Percentiles rank a stretch among this genome's conserved stretches.
Evolutionary conservation across 2,329 filamentous ascomycete species (phyloP).

Genomic region (Xylaria polymorpha): DNA sequence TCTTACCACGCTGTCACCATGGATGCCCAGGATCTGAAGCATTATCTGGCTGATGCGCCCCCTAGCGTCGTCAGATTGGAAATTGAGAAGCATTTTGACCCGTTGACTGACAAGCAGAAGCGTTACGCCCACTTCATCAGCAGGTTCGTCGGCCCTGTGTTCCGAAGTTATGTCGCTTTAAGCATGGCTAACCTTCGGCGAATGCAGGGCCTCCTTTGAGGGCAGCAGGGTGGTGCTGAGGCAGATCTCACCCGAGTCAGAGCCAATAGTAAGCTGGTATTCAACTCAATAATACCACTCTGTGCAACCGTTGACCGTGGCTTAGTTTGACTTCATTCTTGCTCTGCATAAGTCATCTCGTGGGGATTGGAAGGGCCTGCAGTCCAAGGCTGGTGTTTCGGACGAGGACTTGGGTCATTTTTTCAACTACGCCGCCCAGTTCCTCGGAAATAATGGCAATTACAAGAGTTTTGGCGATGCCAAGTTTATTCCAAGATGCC

Average conservation of each 20-base stretch:
- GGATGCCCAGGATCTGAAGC: slow-evolving; percentile 70
- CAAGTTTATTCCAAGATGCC: slow-evolving; percentile 82
- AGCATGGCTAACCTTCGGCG: slow-evolving; percentile 26
- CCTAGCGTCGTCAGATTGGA: slow-evolving; percentile 88
- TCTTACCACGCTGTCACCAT: slow-evolving; percentile 55
- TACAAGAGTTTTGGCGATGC: slow-evolving; percentile 90
- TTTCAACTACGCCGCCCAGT: slow-evolving; percentile 81
- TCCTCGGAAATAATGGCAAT: slow-evolving; percentile 83
- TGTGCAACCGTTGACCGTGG: slow-evolving; percentile 30
- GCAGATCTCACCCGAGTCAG: slow-evolving; percentile 84
- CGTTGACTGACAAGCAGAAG: slow-evolving; percentile 79
- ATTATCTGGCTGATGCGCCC: slow-evolving; percentile 92
- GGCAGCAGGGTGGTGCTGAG: slow-evolving; percentile 83
- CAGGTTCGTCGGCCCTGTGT: slow-evolving; percentile 62
- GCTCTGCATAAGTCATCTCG: slow-evolving; percentile 72
- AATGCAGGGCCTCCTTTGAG: slow-evolving; percentile 75
- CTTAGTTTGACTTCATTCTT: slow-evolving; percentile 78
- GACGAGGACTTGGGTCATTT: slow-evolving; percentile 74
- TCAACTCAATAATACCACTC: slow-evolving; percentile 13
- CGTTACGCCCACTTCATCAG: slow-evolving; percentile 92
- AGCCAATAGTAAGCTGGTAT: slow-evolving; percentile 65
- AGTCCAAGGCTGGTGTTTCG: slow-evolving; percentile 71
- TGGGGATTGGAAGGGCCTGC: slow-evolving; percentile 78
- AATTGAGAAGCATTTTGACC: slow-evolving; percentile 93
- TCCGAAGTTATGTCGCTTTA: slow-evolving; percentile 33